Evolutionary conservation across 805 yeast genomes (phyloP).

Genomic region (Allodekkera sacchari): DNA sequence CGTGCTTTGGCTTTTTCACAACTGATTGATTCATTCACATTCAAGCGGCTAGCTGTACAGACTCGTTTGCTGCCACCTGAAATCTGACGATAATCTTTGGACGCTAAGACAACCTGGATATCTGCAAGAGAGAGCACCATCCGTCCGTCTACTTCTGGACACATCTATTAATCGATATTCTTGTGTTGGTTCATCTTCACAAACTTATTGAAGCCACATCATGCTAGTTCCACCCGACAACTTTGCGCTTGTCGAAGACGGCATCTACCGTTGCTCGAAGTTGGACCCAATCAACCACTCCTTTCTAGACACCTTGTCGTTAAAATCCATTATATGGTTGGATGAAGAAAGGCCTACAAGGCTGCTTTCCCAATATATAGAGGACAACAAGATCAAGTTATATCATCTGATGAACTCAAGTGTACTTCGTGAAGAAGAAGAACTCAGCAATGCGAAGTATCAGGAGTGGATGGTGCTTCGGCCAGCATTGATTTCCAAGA

Average conservation of each 20-base stretch:
- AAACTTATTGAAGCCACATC: neutral
- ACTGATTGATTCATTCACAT: too few species aligned
- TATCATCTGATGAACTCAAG: constrained; percentile 29
- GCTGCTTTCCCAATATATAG: constrained; percentile 57
- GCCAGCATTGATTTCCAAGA: constrained; percentile 51
- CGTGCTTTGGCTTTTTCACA: too few species aligned
- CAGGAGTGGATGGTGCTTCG: constrained; percentile 72
- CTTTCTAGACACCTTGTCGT: constrained; percentile 63
- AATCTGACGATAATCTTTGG: too few species aligned
- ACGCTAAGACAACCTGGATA: too few species aligned
- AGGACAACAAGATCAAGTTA: constrained; percentile 44
- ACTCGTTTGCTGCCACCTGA: too few species aligned
- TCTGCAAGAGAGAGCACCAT: too few species aligned
- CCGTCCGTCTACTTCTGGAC: too few species aligned
- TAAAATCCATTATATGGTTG: constrained; percentile 61
- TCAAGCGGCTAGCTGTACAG: too few species aligned
- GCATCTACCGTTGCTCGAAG: constrained; percentile 74
- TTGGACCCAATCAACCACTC: constrained; percentile 70
- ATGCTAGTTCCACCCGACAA: constrained; percentile 93
- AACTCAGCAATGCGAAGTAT: constrained; percentile 14
- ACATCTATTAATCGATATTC: too few species aligned
- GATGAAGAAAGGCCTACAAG: constrained; percentile 85
- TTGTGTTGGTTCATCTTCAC: too few species aligned
- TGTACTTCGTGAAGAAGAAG: constrained; percentile 17
- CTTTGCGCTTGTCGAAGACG: constrained; percentile 86